A percentile compares a stretch with the other conserved stretches of the same genome.
Conservation (phyloP, 192 early-diverging fungal genomes). For the Chytriomyces confervae region DNA sequence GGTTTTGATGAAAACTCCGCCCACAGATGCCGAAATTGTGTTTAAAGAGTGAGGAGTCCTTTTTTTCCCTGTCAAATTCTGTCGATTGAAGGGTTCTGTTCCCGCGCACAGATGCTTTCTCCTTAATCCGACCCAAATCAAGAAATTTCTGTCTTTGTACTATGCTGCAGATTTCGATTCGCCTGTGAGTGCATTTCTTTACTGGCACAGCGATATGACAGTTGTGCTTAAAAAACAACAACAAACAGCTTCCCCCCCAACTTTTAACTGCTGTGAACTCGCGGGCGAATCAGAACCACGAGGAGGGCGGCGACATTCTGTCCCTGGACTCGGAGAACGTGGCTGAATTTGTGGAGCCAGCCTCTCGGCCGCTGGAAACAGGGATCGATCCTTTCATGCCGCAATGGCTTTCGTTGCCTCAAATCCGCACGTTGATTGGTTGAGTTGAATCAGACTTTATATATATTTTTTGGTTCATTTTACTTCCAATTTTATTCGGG, state of each 20-base stretch:
- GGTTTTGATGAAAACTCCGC: conserved; percentile 89
- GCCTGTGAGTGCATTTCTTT: conserved; percentile 54
- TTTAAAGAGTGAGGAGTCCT: conserved; percentile 76
- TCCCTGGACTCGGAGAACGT: conserved; percentile 75
- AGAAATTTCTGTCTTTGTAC: conserved; percentile 96
- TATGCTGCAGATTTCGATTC: conserved; percentile 96
- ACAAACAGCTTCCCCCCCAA: conserved; percentile 74
- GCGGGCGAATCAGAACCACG: conserved; percentile 75
- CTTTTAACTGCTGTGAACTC: conserved; percentile 86
- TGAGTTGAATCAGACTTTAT: not conserved
- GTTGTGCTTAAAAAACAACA: not conserved
- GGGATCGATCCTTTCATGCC: conserved; percentile 79
- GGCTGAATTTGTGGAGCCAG: conserved; percentile 67
- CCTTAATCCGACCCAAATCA: conserved; percentile 94
- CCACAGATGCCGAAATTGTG: conserved; percentile 92
- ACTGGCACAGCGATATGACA: not conserved
- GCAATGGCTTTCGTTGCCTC: conserved; percentile 63
- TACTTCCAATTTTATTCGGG: not conserved
- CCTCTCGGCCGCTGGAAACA: conserved; percentile 53
- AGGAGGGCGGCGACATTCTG: conserved; percentile 84
- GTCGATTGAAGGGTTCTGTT: not conserved
- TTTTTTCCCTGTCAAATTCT: conserved; percentile 9
- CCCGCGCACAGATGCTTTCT: conserved; percentile 73
- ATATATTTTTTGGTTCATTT: not conserved
- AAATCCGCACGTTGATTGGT: conserved; percentile 32